These are phyloP conservation scores for Termitomyces eurrhizus DNA, from an alignment of 768 basidiomycete species.

Conservation along the genomic window DNA sequence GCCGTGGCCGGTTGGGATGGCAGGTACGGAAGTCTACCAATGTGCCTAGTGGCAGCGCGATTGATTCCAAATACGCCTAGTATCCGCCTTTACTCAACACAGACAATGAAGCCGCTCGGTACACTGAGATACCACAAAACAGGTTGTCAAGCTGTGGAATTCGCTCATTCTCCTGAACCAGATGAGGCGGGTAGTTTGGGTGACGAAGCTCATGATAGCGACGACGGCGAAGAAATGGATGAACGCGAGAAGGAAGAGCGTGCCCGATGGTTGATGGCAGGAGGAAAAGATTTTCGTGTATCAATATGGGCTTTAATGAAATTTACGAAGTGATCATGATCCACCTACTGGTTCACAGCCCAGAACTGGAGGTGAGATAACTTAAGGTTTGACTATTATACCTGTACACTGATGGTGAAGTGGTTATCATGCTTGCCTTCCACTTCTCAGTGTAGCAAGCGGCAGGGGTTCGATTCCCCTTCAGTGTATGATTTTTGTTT, in stretches of 20 bases:
- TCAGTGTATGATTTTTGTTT: constrained; percentile 24
- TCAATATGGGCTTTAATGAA: constrained; percentile 68
- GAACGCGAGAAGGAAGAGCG: constrained; percentile 39
- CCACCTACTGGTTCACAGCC: constrained; percentile 7
- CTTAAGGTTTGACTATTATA: too few species aligned
- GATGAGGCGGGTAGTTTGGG: constrained; percentile 18
- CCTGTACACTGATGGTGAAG: constrained; percentile 23
- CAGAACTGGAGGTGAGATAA: too few species aligned
- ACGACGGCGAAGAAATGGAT: constrained; percentile 53
- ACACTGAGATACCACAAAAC: constrained; percentile 80
- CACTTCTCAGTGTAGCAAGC: constrained; percentile 40
- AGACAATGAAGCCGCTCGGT: constrained; percentile 78
- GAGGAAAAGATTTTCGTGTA: constrained; percentile 65
- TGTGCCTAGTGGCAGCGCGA: not conserved
- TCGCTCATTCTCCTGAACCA: constrained; percentile 39
- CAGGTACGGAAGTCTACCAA: constrained; percentile 40
- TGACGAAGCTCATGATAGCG: constrained; percentile 16
- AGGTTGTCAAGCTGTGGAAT: constrained; percentile 70
- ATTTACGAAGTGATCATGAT: too few species aligned
- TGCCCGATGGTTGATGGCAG: constrained; percentile 60
- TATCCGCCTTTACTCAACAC: constrained; percentile 79
- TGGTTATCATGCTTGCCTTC: constrained; percentile 94
- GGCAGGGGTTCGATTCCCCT: constrained; percentile 54
- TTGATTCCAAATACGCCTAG: constrained; percentile 32
- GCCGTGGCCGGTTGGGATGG: constrained; percentile 96